A percentile compares a stretch with the other conserved stretches of the same genome.
These are phyloP conservation scores for Lachnellula subtilissima DNA, from an alignment of 2,329 filamentous ascomycete genomes.

Conservation along the genomic window DNA sequence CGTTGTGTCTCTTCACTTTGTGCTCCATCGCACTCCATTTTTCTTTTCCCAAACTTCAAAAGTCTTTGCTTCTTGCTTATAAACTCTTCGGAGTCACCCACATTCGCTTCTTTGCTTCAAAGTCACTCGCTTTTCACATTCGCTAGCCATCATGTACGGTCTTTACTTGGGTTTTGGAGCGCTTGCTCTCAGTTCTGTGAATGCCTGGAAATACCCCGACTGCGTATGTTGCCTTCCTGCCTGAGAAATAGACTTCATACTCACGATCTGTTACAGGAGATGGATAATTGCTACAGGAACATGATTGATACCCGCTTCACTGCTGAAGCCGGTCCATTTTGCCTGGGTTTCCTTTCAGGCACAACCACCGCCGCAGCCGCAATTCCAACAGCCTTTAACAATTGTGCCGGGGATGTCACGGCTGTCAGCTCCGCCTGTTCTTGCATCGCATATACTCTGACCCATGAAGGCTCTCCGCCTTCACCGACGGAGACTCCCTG, in stretches of 20 bases:
- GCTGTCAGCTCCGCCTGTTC: conserved; percentile 35
- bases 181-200: conserved; percentile 15
- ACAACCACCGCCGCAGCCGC: conserved; percentile 24
- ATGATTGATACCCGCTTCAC: conserved; percentile 32
- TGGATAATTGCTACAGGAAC: conserved; percentile 35
- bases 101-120: not conserved
- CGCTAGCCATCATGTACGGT: conserved; percentile 11
- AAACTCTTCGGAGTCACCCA: not conserved
- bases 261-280: conserved; percentile 10
- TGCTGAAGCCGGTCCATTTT: conserved; percentile 30
- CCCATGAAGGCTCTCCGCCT: conserved; percentile 14
- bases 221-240: conserved; percentile 15
- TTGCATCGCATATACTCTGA: conserved; percentile 35
- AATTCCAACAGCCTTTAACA: conserved; percentile 32
- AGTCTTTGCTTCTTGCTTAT: not conserved
- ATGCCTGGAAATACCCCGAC: conserved; percentile 20
- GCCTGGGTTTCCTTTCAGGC: conserved; percentile 31
- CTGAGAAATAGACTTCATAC: not conserved
- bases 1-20: not conserved
- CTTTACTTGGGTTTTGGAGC: conserved; percentile 11
- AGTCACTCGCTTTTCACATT: not conserved
- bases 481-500: conserved; percentile 7
- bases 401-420: conserved; percentile 24
- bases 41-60: not conserved
- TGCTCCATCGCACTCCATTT: not conserved